phyloP scores from a whole-genome alignment of 441 rosid species.

The Hura crepitans region DNA sequence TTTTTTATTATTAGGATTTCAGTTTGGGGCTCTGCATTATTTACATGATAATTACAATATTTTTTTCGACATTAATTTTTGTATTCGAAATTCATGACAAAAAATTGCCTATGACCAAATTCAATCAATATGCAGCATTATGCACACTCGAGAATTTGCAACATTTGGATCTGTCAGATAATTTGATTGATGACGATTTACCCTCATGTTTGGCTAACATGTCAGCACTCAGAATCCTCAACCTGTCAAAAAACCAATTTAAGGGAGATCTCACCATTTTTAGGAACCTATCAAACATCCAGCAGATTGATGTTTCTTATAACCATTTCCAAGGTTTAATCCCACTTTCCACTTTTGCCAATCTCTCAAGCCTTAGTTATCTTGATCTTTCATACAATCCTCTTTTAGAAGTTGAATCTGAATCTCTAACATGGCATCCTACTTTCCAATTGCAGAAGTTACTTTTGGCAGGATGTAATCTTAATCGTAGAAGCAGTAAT shows the following conservation, averaged over 20 bases:
- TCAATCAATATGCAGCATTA: neutral
- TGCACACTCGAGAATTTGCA: slow-evolving; percentile 11
- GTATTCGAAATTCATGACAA: neutral
- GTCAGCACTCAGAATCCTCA: slow-evolving; percentile 4
- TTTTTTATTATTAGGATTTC: too few species aligned
- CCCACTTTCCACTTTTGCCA: slow-evolving; percentile 16
- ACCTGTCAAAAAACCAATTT: slow-evolving; percentile 9
- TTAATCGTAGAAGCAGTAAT: neutral
- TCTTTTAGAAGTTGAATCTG: slow-evolving; percentile 10
- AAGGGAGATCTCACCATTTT: slow-evolving; percentile 8
- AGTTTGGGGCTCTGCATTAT: neutral
- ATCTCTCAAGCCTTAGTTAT: slow-evolving; percentile 10
- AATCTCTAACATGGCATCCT: slow-evolving; percentile 16
- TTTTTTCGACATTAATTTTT: neutral
- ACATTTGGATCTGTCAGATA: slow-evolving; percentile 7
- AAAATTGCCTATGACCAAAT: neutral
- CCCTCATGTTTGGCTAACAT: slow-evolving; percentile 15
- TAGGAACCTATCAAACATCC: slow-evolving; percentile 4
- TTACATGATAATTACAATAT: neutral
- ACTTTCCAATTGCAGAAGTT: slow-evolving; percentile 3
- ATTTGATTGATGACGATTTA: neutral
- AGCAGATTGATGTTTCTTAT: slow-evolving; percentile 14
- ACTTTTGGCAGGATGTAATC: slow-evolving; percentile 13
- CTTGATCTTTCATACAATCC: slow-evolving; percentile 16
- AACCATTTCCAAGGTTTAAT: slow-evolving; percentile 21